These are phyloP conservation scores for Camellia oleifera DNA, from an alignment of 179 eudicot genomes.

Conservation along the genomic window DNA sequence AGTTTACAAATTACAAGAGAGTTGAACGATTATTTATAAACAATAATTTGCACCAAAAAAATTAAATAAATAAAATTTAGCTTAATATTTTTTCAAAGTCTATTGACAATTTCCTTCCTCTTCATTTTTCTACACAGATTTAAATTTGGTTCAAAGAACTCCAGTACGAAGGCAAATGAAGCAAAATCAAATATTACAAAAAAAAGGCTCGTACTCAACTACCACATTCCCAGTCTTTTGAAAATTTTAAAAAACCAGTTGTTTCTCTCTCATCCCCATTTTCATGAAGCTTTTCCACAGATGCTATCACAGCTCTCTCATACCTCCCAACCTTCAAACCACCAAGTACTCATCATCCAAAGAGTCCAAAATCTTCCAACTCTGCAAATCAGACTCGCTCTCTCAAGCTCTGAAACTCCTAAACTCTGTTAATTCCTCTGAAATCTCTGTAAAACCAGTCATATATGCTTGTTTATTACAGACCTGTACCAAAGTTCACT, in stretches of 20 bases:
- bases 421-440: constrained; percentile 25
- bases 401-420: constrained; percentile 46
- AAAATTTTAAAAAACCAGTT: constrained; percentile 11
- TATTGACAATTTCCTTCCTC: too few relatives aligned
- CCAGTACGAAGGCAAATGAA: too few relatives aligned
- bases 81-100: too few relatives aligned
- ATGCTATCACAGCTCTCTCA: constrained; percentile 22
- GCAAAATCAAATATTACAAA: too few relatives aligned
- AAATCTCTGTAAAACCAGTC: constrained; percentile 41
- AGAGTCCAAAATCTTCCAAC: constrained; percentile 39
- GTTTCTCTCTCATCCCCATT: not conserved
- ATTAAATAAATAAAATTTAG: too few relatives aligned
- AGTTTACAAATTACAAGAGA: too few relatives aligned
- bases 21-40: too few relatives aligned
- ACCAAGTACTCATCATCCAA: constrained; percentile 11
- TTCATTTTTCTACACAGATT: too few relatives aligned
- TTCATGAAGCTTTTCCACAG: constrained; percentile 25
- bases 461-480: constrained; percentile 68
- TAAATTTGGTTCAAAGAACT: too few relatives aligned
- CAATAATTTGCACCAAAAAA: too few relatives aligned
- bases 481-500: constrained; percentile 47
- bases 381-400: constrained; percentile 48
- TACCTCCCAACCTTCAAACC: constrained; percentile 11
- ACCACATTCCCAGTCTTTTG: not conserved
- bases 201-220: too few relatives aligned